These are phyloP conservation scores for Cystofilobasidium capitatum DNA, from an alignment of 768 basidiomycete genomes.

Conservation along the genomic window DNA sequence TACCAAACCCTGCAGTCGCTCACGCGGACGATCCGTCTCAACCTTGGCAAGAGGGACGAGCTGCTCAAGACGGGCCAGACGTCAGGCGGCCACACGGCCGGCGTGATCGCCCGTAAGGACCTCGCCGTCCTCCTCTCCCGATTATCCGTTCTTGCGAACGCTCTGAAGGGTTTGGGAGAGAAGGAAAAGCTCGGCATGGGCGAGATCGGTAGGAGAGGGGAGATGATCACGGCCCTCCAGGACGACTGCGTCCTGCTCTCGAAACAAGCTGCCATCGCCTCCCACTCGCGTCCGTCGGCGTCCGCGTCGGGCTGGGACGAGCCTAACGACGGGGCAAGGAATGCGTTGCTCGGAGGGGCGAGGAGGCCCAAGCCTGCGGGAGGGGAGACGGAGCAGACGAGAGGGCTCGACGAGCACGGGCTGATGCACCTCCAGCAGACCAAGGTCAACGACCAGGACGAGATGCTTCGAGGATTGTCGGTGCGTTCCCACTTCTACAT, in stretches of 20 bases:
- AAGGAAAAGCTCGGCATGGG: slow-evolving; percentile 72
- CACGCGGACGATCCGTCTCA: slow-evolving; percentile 70
- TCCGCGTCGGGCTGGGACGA: slow-evolving; percentile 17
- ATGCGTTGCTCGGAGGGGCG: slow-evolving; percentile 51
- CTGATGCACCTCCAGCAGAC: slow-evolving; percentile 66
- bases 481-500: slow-evolving; percentile 30
- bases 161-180: slow-evolving; percentile 52
- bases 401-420: slow-evolving; percentile 77
- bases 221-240: slow-evolving; percentile 76
- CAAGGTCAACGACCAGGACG: slow-evolving; percentile 75
- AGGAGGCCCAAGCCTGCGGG: not conserved
- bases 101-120: slow-evolving; percentile 43
- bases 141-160: slow-evolving; percentile 61
- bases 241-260: slow-evolving; percentile 49
- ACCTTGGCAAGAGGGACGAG: slow-evolving; percentile 72
- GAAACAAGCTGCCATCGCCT: slow-evolving; percentile 7
- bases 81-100: slow-evolving; percentile 49
- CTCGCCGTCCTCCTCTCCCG: slow-evolving; percentile 41
- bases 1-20: slow-evolving; percentile 65
- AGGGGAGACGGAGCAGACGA: slow-evolving; percentile 67
- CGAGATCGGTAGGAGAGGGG: slow-evolving; percentile 79
- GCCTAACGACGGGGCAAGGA: slow-evolving; percentile 41
- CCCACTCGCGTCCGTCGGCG: slow-evolving; percentile 36
- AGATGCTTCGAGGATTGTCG: slow-evolving; percentile 66
- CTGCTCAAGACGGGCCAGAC: slow-evolving; percentile 36